Percentiles rank a stretch among this genome's conserved stretches.
These are phyloP conservation scores for Alternaria arborescens DNA, from an alignment of 2,329 filamentous ascomycete species.

Conservation along the genomic window DNA sequence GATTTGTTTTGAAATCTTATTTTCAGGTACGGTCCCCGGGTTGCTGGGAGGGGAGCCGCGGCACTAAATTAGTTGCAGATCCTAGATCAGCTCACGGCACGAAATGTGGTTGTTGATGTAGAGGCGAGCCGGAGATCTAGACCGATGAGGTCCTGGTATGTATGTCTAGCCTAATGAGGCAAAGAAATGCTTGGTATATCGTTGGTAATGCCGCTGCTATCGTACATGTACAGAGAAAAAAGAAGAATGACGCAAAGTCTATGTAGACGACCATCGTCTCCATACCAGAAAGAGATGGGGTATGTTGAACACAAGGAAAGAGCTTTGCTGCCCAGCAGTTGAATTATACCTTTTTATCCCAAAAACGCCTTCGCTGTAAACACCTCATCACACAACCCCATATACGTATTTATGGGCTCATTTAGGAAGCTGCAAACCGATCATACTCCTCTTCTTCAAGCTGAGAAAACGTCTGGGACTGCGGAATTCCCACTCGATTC, in stretches of 20 bases:
- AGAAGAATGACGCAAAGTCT: background rate
- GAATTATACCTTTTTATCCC: background rate
- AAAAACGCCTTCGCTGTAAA: constrained; percentile 5
- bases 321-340: constrained; percentile 8
- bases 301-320: constrained; percentile 5
- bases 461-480: constrained; percentile 30
- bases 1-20: constrained; percentile 7
- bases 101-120: background rate
- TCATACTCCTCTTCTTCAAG: constrained; percentile 28
- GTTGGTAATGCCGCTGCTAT: background rate
- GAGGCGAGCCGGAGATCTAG: background rate
- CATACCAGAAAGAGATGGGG: background rate
- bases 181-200: background rate
- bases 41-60: constrained; percentile 3
- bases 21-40: background rate
- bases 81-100: background rate
- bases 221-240: background rate
- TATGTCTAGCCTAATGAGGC: background rate
- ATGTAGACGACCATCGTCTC: background rate
- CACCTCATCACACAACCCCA: background rate
- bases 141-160: background rate
- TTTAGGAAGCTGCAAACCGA: constrained; percentile 8
- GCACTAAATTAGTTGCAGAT: background rate
- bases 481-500: constrained; percentile 30
- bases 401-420: background rate